Conservation (phyloP, 441 rosid species). For the Syzygium syzygioides region DNA sequence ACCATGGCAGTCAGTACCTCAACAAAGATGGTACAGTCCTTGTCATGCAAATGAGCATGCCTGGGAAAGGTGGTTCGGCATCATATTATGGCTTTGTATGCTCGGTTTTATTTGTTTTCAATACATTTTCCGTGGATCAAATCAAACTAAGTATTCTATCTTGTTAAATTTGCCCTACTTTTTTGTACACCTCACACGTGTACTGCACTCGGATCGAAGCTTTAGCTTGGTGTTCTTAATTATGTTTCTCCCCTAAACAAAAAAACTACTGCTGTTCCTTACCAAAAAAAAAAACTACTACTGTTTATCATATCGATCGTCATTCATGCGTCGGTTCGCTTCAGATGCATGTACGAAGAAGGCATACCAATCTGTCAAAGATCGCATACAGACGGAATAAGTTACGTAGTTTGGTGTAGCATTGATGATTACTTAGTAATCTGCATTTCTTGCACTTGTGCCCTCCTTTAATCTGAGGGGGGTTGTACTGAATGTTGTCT, state of each 20-base stretch:
- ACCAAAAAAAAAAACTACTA: background rate
- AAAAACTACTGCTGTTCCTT: background rate
- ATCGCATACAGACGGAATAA: background rate
- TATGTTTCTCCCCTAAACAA: background rate
- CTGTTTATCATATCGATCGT: background rate
- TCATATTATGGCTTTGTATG: background rate
- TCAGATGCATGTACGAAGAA: background rate
- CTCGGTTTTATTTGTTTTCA: background rate
- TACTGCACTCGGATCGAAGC: background rate
- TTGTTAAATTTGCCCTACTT: background rate
- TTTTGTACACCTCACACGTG: background rate
- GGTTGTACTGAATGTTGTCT: background rate
- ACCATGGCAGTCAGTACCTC: background rate
- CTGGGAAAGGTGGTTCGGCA: background rate
- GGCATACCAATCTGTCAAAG: background rate
- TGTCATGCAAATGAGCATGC: background rate
- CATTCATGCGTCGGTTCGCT: background rate
- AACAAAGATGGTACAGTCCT: background rate
- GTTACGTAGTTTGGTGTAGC: background rate
- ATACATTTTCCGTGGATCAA: background rate
- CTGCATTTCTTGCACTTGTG: background rate
- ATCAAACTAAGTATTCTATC: background rate
- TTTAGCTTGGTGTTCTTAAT: background rate
- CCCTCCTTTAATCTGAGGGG: background rate
- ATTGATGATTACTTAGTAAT: background rate